These are phyloP conservation scores for Arthroderma sp. DNA, from an alignment of 2,329 filamentous ascomycete species.

Conservation along the genomic window DNA sequence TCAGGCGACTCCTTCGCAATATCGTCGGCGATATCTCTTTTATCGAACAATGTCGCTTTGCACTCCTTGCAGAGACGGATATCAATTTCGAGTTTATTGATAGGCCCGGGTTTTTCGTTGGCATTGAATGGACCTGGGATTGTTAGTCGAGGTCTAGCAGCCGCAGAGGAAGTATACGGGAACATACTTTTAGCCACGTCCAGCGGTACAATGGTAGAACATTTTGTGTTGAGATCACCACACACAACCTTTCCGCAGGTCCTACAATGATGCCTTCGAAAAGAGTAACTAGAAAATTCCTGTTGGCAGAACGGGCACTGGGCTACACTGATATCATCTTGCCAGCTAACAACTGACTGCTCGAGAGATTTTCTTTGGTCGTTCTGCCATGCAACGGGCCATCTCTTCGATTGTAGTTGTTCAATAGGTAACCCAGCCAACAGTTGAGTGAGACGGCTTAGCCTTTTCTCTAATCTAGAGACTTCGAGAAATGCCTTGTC, in stretches of 20 bases:
- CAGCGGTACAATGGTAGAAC: constrained; percentile 71
- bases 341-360: constrained; percentile 87
- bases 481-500: constrained; percentile 80
- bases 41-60: constrained; percentile 55
- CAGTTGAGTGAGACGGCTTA: constrained; percentile 79
- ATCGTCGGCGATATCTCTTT: constrained; percentile 64
- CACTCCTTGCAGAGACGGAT: constrained; percentile 89
- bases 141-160: too few species aligned
- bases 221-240: constrained; percentile 69
- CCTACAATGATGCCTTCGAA: constrained; percentile 85
- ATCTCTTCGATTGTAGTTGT: constrained; percentile 39
- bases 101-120: constrained; percentile 23
- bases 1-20: constrained; percentile 56
- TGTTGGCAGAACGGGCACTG: constrained; percentile 93
- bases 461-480: constrained; percentile 75
- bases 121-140: too few species aligned
- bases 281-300: constrained; percentile 85
- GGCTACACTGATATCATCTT: constrained; percentile 69
- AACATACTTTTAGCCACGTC: constrained; percentile 55
- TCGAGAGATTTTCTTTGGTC: constrained; percentile 70
- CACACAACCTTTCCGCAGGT: constrained; percentile 90
- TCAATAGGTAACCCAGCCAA: constrained; percentile 64
- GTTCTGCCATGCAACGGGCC: constrained; percentile 51
- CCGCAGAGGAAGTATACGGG: too few species aligned
- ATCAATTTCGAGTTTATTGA: constrained; percentile 55